Evolutionary conservation across 352 stramenopile species (phyloP).

Genomic region (Pythium aristosporum): DNA sequence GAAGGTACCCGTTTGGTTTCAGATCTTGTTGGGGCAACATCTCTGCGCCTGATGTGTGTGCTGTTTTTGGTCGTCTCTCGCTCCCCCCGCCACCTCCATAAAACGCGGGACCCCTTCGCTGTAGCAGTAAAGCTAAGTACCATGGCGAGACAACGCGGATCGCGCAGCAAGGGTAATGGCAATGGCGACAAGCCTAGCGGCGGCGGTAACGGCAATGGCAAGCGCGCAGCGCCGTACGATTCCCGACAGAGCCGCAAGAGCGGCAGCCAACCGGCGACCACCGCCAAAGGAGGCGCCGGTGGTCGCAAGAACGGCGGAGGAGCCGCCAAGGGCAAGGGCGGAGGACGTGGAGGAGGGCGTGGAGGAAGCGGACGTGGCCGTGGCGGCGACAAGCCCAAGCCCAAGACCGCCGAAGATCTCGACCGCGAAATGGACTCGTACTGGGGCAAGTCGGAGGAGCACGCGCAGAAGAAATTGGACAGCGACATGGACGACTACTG

Average conservation of each 20-base stretch:
- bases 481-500: conserved; percentile 88
- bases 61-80: conserved; percentile 8
- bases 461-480: conserved; percentile 83
- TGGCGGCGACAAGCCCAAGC: conserved; percentile 55
- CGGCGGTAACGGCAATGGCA: conserved; percentile 13
- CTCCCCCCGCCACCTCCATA: conserved; percentile 4
- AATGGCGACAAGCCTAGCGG: conserved; percentile 23
- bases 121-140: neutral
- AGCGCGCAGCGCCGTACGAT: conserved; percentile 27
- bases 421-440: conserved; percentile 87
- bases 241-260: conserved; percentile 21
- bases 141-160: conserved; percentile 27
- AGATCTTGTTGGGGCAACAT: conserved; percentile 20
- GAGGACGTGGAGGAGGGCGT: conserved; percentile 26
- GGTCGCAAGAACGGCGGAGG: conserved; percentile 24
- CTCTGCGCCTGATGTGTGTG: conserved; percentile 2
- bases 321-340: conserved; percentile 26
- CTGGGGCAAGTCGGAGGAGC: conserved; percentile 85
- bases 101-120: conserved; percentile 1
- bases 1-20: conserved; percentile 14
- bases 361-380: conserved; percentile 24
- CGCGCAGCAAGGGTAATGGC: conserved; percentile 16
- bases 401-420: conserved; percentile 74
- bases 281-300: conserved; percentile 13
- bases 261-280: conserved; percentile 9